Base-by-base conservation (phyloP, 805 yeast species). In the Saccharomyces kudriavzevii region DNA sequence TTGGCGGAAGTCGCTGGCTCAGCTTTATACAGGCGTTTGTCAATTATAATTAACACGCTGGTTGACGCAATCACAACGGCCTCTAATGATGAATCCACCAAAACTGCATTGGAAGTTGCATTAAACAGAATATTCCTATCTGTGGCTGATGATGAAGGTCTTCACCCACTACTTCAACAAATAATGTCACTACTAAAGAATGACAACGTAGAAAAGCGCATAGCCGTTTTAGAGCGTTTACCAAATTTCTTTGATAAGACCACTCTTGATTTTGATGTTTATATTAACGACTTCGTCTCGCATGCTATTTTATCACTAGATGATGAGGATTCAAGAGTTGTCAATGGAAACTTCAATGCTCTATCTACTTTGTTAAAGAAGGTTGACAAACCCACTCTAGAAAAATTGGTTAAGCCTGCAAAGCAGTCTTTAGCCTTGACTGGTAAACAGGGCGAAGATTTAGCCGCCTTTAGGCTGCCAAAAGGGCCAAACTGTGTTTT, bases 1-100 rank as follows among this genome's bases (percentile, higher is more conserved):
- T 77, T 91, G 67, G 95, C 96, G 0, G 83, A 87, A 51, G 97
- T 89, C 49, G 96, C 97, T 25, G 97, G 97, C 26, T 70, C 81
- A 40, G 88, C 96, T 0, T 73, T 90, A 58, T 83, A 84, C 75
- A 81, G 77, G 61, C 81, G 92, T 58, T 76, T 92, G 55, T 77
- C 89, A 0, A 71, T 81, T 4, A 87, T 94, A 56, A 81, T 92
- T 54, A 85, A 84, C 62, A 77, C 91, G 0, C 74, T 94, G 50
- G 83, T 91, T 24, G 80, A 80, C 54, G 81, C 89, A 20, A 63
- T 84, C 28, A 73, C 74, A 5, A 17, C 22, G 11, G 17, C 22
- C 9, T 54, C 64, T 2, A 54, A 53, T 4, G 73, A 74, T 3
- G 72, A 68, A 20, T 73, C 72, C 8, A 66, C 70, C 29, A 69